These are phyloP conservation scores for Turnera subulata DNA, from an alignment of 345 rosid species.

Conservation along the genomic window DNA sequence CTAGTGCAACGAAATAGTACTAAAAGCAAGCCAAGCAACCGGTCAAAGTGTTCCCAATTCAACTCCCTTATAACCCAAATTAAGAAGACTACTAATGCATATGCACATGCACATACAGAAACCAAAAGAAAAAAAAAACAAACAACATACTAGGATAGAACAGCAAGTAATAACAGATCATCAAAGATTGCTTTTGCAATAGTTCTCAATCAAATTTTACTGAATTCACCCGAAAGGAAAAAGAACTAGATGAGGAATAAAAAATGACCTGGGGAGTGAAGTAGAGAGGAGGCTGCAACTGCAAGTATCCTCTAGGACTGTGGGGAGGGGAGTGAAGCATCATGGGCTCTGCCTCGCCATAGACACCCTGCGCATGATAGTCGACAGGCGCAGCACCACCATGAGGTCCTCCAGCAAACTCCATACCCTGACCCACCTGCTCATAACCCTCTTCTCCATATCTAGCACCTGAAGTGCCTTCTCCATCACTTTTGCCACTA, in stretches of 20 bases:
- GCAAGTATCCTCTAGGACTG: conserved; percentile 20
- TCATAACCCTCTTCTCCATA: conserved; percentile 26
- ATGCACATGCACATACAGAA: no score
- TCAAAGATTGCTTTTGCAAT: no score
- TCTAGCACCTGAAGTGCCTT: conserved; percentile 30
- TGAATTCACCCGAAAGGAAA: no score
- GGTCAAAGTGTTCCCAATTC: no score
- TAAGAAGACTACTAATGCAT: no score
- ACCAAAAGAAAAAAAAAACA: no score
- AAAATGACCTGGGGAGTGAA: conserved; percentile 33
- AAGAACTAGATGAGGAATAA: background rate
- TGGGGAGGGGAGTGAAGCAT: conserved; percentile 28
- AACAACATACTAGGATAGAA: no score
- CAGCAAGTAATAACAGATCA: no score
- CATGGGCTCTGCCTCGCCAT: conserved; percentile 28
- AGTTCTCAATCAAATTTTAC: no score
- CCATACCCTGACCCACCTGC: conserved; percentile 13
- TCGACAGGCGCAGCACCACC: conserved; percentile 6
- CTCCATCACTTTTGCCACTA: conserved; percentile 46
- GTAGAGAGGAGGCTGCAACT: conserved; percentile 19
- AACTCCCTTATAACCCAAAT: no score
- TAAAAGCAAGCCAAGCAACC: no score
- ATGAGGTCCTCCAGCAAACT: conserved; percentile 3
- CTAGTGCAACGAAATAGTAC: no score
- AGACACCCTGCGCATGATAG: conserved; percentile 17